phyloP scores from a whole-genome alignment of 257 asterid genomes.

The Solanum lycopersicoides region DNA sequence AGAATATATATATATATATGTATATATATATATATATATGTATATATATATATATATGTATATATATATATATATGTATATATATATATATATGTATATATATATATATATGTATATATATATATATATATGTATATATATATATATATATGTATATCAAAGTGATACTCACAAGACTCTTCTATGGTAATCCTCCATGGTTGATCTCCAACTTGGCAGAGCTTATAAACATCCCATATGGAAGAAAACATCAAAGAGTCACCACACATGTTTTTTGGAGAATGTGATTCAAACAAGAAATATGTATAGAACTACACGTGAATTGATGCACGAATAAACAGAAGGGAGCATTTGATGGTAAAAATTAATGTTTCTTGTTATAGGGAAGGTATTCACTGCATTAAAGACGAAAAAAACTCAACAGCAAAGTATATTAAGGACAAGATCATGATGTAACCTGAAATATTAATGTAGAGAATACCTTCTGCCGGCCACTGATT shows the following conservation, averaged over 20 bases:
- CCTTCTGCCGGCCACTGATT: constrained; percentile 65
- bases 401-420: background rate
- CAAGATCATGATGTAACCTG: background rate
- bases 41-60: no score
- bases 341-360: background rate
- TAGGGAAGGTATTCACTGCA: background rate
- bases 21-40: no score
- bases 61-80: no score
- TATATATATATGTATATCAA: background rate
- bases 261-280: background rate
- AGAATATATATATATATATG: background rate
- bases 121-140: no score
- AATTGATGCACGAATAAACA: background rate
- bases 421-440: background rate
- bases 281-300: background rate
- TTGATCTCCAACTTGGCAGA: constrained; percentile 44
- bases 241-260: background rate
- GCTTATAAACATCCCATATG: constrained; percentile 12
- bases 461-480: background rate
- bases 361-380: background rate
- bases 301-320: background rate
- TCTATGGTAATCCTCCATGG: constrained; percentile 38
- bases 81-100: no score
- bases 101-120: background rate
- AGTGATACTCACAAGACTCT: constrained; percentile 29